A percentile compares a stretch with the other conserved stretches of the same genome.
phyloP scores from a whole-genome alignment of 208 protist species.

The Crithidia sp. region DNA sequence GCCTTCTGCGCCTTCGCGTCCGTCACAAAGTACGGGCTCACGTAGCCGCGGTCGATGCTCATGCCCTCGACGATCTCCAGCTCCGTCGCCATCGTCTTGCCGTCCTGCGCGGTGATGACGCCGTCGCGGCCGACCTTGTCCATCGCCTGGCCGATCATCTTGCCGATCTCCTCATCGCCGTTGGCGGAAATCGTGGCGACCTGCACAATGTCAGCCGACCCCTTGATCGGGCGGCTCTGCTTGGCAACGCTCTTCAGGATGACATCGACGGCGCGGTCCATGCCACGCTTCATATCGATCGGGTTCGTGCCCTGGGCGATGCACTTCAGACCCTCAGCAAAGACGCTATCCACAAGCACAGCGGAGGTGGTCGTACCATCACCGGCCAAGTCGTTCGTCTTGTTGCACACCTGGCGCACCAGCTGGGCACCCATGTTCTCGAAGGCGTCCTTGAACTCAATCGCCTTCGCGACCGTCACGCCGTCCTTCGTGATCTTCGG shows the following conservation, averaged over 20 bases:
- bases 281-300: slow-evolving; percentile 99
- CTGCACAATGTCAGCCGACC: slow-evolving; percentile 95
- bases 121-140: slow-evolving; percentile 99
- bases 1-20: slow-evolving; percentile 96
- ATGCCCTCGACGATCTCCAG: slow-evolving; percentile 98
- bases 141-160: slow-evolving; percentile 98
- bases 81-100: slow-evolving; percentile 98
- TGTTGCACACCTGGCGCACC: slow-evolving; percentile 96
- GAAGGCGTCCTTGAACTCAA: slow-evolving; percentile 98
- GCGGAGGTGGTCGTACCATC: slow-evolving; percentile 99
- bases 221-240: slow-evolving; percentile 94
- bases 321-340: slow-evolving; percentile 96
- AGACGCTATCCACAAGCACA: slow-evolving; percentile 98
- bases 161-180: slow-evolving; percentile 97
- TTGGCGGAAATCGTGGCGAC: slow-evolving; percentile 99
- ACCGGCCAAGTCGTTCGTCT: slow-evolving; percentile 98
- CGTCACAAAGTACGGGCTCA: slow-evolving; percentile 99
- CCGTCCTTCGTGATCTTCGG: slow-evolving; percentile 99
- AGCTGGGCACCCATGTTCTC: slow-evolving; percentile 99
- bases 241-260: slow-evolving; percentile 89
- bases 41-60: slow-evolving; percentile 97
- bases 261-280: slow-evolving; percentile 95
- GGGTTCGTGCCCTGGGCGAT: slow-evolving; percentile 99
- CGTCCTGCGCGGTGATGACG: slow-evolving; percentile 99
- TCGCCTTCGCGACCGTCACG: slow-evolving; percentile 99